Percentiles rank a stretch among this genome's conserved stretches.
Conservation (phyloP, 345 rosid species). For the Eucalyptus marginata region DNA sequence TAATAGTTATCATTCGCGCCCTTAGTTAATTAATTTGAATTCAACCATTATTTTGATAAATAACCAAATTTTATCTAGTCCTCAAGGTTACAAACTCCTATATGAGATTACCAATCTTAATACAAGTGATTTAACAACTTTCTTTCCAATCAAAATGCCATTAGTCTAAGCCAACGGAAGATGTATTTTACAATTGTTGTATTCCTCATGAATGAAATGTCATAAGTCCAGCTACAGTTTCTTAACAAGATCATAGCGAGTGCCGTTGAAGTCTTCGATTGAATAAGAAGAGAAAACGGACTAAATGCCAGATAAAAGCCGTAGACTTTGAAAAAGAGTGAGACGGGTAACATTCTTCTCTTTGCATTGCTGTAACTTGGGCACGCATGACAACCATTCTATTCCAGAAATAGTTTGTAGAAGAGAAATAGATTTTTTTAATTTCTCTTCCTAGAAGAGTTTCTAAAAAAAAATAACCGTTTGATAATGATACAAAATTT, state of each 20-base stretch:
- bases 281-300: not conserved
- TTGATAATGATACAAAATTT: too few relatives aligned
- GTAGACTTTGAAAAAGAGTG: not conserved
- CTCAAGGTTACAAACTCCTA: not conserved
- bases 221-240: too few relatives aligned
- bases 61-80: rapidly evolving
- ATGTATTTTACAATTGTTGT: not conserved
- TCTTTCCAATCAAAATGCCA: not conserved
- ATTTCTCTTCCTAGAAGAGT: too few relatives aligned
- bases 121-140: not conserved
- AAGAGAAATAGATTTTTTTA: too few relatives aligned
- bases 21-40: not conserved
- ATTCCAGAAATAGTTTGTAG: too few relatives aligned
- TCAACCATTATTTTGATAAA: not conserved
- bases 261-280: not conserved
- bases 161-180: not conserved
- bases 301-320: not conserved
- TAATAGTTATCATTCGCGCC: rapidly evolving
- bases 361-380: too few relatives aligned
- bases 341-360: too few relatives aligned
- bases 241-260: too few relatives aligned
- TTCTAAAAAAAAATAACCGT: too few relatives aligned
- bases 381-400: too few relatives aligned
- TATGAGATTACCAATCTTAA: not conserved
- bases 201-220: not conserved